Base-by-base conservation (phyloP, 1,284 basidiomycete genomes). In the Entoloma clypeatum region DNA sequence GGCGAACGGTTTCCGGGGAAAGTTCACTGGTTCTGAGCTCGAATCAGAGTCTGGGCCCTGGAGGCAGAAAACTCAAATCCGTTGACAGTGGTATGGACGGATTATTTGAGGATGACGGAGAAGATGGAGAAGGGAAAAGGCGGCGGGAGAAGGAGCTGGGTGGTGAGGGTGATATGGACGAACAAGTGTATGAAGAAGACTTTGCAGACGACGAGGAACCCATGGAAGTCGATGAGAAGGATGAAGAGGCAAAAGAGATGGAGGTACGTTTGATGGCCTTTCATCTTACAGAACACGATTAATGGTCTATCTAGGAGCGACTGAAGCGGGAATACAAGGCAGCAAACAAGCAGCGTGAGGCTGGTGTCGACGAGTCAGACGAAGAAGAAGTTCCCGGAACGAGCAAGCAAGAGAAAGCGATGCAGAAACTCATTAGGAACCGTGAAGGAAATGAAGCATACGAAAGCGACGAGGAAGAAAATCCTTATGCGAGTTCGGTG, bases 191-290 rank as follows among this genome's bases (percentile, higher is more conserved):
- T 54, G 89, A 92, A 54, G 87, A 87, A 53, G 84, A 86, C 13
- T 86, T 91, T 55, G 84, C 84, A 14, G 91, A 92, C 52, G 90
- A 93, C 50, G 90, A 93, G 38, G 90, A 92, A 57, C 80, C 79
- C 57, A 74, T 80, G 59, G 72, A 81, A 30, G 68, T 74, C 14
- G 83, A 87, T 43, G 79, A 80, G 40, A 81, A 91, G 35, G 91
- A 92, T 46, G 86, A 91, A 43, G 86, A 91, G 56, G 75, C 81
- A 26, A 92, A 87, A 58, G 88, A 92, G 59, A 69, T 85, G n/a
- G 88, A 91, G 73, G 89, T 85, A 41, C 21, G 69, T 61, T 29
- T 14, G 32, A 6, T 44, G 10, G 37, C 24, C 11, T 25, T 21
- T 42, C 14, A 36, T 16, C 5, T 36, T 38, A 30, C 16, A 39